Conservation (phyloP, 768 basidiomycete species). For the Mycena venus region DNA sequence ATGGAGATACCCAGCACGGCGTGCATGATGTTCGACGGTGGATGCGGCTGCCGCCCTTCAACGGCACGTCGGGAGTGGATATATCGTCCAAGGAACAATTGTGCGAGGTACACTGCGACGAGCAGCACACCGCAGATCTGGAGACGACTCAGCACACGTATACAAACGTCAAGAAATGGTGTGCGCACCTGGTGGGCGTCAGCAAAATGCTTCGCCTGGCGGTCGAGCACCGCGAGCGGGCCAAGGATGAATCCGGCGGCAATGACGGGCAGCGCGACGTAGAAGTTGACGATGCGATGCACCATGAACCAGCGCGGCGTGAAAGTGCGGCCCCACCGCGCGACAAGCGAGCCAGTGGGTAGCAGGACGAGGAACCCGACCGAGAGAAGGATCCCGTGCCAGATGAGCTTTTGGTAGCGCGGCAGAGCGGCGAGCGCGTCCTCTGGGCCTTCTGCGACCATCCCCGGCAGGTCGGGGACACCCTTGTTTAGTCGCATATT, state of each 20-base stretch:
- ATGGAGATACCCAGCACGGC: constrained; percentile 64
- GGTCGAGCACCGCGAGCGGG: constrained; percentile 58
- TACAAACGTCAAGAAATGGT: not conserved
- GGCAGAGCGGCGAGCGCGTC: constrained; percentile 36
- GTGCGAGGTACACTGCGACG: constrained; percentile 63
- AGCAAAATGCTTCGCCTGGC: constrained; percentile 56
- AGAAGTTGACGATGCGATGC: constrained; percentile 65
- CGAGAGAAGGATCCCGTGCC: constrained; percentile 66
- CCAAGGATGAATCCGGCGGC: constrained; percentile 63
- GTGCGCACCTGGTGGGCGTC: constrained; percentile 63
- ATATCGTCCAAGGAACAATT: constrained; percentile 65
- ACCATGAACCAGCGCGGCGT: constrained; percentile 68
- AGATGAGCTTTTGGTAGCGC: constrained; percentile 58
- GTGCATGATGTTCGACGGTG: constrained; percentile 69
- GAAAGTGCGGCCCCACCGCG: constrained; percentile 66
- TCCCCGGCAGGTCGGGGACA: constrained; percentile 30
- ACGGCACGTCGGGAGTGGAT: constrained; percentile 58
- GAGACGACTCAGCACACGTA: not conserved
- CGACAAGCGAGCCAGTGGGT: constrained; percentile 66
- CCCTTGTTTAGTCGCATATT: constrained; percentile 50
- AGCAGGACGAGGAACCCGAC: constrained; percentile 70
- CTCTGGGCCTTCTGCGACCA: constrained; percentile 15
- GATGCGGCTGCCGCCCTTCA: constrained; percentile 52
- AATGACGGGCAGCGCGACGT: constrained; percentile 63
- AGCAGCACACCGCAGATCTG: constrained; percentile 68